Percentiles rank a stretch among this genome's conserved stretches.
Conservation (phyloP, 176 grass and related monocot species). For the Metroxylon sagu region DNA sequence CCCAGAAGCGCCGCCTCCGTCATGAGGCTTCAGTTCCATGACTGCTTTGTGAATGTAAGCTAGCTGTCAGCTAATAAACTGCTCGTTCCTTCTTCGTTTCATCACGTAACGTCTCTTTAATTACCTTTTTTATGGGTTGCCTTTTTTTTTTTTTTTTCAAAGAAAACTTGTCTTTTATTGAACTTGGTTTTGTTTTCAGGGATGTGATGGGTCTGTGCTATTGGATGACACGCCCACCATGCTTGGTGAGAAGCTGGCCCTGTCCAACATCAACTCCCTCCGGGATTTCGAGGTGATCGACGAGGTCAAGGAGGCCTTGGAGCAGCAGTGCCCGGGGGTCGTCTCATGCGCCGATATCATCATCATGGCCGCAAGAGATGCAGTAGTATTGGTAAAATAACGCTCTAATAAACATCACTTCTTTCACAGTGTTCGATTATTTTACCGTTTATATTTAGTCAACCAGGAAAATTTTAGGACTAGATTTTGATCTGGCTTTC, state of each 20-base stretch:
- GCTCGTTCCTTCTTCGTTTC: no score
- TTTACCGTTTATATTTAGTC: no score
- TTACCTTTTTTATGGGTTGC: background rate
- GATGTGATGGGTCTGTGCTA: conserved; percentile 85
- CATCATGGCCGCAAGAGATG: conserved; percentile 49
- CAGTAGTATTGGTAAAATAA: conserved; percentile 57
- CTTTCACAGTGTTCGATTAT: no score
- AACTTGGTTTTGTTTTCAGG: conserved; percentile 21
- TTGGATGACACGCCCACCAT: conserved; percentile 69
- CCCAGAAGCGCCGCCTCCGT: conserved; percentile 81
- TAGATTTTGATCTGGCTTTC: no score
- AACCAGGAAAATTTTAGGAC: no score
- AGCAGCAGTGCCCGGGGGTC: conserved; percentile 57
- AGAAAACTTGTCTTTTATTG: background rate
- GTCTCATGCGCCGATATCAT: conserved; percentile 54
- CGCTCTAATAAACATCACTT: no score
- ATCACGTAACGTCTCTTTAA: no score
- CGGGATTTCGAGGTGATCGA: conserved; percentile 88
- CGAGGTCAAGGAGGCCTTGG: conserved; percentile 61
- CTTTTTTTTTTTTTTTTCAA: background rate
- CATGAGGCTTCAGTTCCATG: conserved; percentile 99
- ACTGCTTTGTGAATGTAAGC: conserved; percentile 97
- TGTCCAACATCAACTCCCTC: conserved; percentile 89
- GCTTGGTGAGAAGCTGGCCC: conserved; percentile 76
- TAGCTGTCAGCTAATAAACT: no score